These are phyloP conservation scores for Saccharomyces uvarum DNA, from an alignment of 1,139 yeast species.

Conservation along the genomic window DNA sequence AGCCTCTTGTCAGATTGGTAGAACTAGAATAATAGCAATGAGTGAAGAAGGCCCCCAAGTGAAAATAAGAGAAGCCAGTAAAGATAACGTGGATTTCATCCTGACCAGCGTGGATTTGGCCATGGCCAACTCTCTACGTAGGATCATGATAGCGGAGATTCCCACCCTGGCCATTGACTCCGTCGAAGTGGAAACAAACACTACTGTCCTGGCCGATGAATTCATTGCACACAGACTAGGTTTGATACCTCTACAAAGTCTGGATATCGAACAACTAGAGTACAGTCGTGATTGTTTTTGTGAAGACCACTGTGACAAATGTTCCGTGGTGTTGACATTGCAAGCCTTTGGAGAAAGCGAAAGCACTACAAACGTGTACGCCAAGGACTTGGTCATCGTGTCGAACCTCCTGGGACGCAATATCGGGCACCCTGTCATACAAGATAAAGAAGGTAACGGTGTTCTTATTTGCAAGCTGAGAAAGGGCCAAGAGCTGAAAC, in stretches of 20 bases:
- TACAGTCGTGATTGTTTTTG: conserved; percentile 95
- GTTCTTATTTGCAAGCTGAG: conserved; percentile 83
- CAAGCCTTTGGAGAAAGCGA: conserved; percentile 86
- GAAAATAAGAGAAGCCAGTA: conserved; percentile 77
- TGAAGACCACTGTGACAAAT: conserved; percentile 92
- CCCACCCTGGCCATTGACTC: conserved; percentile 94
- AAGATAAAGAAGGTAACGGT: conserved; percentile 73
- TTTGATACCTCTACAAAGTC: conserved; percentile 76
- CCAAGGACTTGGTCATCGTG: conserved; percentile 66
- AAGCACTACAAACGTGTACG: conserved; percentile 80
- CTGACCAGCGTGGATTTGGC: conserved; percentile 82
- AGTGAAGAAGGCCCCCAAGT: conserved; percentile 64
- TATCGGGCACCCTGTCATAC: conserved; percentile 77
- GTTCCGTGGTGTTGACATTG: conserved; percentile 79
- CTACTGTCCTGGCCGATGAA: conserved; percentile 94
- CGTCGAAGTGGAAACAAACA: conserved; percentile 88
- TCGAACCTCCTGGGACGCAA: conserved; percentile 37
- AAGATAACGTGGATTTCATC: conserved; percentile 85
- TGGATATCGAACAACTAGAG: conserved; percentile 69
- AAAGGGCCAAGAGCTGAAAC: conserved; percentile 82
- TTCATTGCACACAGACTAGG: conserved; percentile 91
- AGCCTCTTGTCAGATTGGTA: neutral
- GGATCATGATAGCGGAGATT: conserved; percentile 91
- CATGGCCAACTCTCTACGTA: conserved; percentile 83
- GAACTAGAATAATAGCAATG: conserved; percentile 12